These are phyloP conservation scores for Macrophomina tecta DNA, from an alignment of 2,329 filamentous ascomycete genomes.

Conservation along the genomic window DNA sequence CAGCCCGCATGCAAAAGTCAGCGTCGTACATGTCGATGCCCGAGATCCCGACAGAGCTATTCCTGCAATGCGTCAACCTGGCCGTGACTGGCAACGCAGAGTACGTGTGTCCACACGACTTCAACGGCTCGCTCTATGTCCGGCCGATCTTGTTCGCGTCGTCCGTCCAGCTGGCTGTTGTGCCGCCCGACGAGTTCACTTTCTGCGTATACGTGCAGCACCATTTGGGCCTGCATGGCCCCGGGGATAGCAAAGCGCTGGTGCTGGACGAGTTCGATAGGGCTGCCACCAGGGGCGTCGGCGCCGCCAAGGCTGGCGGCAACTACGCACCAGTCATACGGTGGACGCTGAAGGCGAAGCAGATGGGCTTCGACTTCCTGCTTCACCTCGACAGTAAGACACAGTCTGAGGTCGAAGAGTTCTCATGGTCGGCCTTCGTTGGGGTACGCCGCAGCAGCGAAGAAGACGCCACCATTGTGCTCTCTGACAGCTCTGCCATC, in stretches of 20 bases:
- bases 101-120: slow-evolving; percentile 87
- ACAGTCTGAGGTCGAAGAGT: slow-evolving; percentile 89
- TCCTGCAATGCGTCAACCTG: slow-evolving; percentile 75
- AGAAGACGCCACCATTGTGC: slow-evolving; percentile 74
- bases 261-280: slow-evolving; percentile 94
- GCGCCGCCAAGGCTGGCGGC: slow-evolving; percentile 90
- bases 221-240: slow-evolving; percentile 92
- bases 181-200: slow-evolving; percentile 87
- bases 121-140: slow-evolving; percentile 90
- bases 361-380: slow-evolving; percentile 89
- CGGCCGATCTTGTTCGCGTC: slow-evolving; percentile 88
- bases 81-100: slow-evolving; percentile 89
- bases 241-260: slow-evolving; percentile 82
- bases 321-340: slow-evolving; percentile 94
- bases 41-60: slow-evolving; percentile 75
- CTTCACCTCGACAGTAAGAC: slow-evolving; percentile 88
- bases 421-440: slow-evolving; percentile 92
- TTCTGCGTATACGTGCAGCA: slow-evolving; percentile 91
- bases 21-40: slow-evolving; percentile 85
- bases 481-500: slow-evolving; percentile 84
- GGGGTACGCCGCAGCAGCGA: slow-evolving; percentile 70
- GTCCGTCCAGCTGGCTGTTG: slow-evolving; percentile 83
- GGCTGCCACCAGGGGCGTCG: slow-evolving; percentile 87
- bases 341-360: slow-evolving; percentile 81
- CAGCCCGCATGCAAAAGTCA: slow-evolving; percentile 81